Conservation (phyloP, 257 asterid genomes). For the Solanum clarkiae region DNA sequence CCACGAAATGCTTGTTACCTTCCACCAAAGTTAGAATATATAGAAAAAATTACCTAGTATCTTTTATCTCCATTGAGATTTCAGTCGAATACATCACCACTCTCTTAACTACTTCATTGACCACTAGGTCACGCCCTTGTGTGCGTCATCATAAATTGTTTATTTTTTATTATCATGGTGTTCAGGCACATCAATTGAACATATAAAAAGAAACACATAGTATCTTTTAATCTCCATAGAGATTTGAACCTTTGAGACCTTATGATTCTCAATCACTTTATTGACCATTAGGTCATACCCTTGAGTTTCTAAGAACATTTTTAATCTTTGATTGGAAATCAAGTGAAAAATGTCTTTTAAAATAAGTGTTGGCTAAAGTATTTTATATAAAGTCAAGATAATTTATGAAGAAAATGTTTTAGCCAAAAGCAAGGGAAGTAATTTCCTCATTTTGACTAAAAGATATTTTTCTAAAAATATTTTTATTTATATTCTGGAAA, state of each 20-base stretch:
- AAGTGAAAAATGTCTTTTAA: neutral
- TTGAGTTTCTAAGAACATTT: no score
- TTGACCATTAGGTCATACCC: neutral
- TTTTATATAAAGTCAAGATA: neutral
- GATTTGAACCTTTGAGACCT: no score
- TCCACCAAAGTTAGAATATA: neutral
- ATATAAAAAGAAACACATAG: no score
- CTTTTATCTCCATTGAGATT: no score
- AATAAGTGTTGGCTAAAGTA: neutral
- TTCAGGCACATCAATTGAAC: no score
- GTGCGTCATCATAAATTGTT: no score
- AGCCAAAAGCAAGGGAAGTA: neutral
- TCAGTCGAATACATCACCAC: no score
- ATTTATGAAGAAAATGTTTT: neutral
- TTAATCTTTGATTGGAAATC: neutral
- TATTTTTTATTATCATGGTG: neutral
- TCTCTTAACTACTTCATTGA: no score
- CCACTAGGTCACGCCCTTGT: no score
- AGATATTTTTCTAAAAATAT: neutral
- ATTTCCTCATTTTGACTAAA: neutral
- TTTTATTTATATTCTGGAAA: neutral
- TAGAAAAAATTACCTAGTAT: no score
- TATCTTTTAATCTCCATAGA: no score
- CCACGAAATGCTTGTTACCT: accelerated
- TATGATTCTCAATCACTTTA: no score